These are phyloP conservation scores for Aureobasidium sp. DNA, from an alignment of 2,329 filamentous ascomycete species.

Conservation along the genomic window DNA sequence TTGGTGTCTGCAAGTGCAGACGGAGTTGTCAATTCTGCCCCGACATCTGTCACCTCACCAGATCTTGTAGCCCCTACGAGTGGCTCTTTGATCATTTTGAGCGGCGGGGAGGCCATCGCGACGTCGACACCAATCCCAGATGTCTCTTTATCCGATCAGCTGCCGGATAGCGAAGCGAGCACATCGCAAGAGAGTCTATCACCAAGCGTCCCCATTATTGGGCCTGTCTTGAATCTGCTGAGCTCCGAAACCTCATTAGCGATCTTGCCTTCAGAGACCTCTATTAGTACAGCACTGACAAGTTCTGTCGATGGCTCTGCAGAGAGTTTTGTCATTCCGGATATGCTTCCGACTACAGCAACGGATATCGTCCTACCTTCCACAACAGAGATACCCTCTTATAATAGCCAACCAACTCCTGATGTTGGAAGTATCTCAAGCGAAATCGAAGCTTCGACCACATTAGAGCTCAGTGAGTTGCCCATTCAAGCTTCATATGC, in stretches of 20 bases:
- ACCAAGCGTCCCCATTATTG: neutral
- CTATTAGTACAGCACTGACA: neutral
- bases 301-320: neutral
- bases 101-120: no score
- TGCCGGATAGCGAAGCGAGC: neutral
- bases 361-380: neutral
- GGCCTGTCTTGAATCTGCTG: neutral
- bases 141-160: neutral
- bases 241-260: neutral
- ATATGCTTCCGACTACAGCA: neutral
- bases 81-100: no score
- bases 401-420: neutral
- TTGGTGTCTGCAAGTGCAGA: no score
- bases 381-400: neutral
- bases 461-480: neutral
- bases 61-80: no score
- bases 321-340: neutral
- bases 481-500: neutral
- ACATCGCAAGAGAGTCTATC: neutral
- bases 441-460: neutral
- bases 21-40: no score
- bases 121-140: no score
- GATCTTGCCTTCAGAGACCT: neutral
- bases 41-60: no score
- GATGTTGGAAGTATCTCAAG: neutral